These are phyloP conservation scores for Arabis alpina DNA, from an alignment of 345 rosid genomes.

Conservation along the genomic window DNA sequence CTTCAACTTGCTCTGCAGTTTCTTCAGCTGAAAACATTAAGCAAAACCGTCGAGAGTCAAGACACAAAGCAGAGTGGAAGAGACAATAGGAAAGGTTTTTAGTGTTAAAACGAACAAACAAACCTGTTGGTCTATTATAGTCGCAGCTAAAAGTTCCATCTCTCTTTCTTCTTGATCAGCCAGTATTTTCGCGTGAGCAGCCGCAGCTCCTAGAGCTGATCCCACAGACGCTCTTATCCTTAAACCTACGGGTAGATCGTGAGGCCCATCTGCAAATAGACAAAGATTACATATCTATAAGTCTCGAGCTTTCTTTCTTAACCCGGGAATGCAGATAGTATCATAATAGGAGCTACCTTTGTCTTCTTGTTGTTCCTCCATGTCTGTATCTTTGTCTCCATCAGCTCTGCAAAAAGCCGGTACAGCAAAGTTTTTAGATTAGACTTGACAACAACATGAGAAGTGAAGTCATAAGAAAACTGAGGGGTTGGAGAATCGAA, in stretches of 20 bases:
- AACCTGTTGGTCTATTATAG: constrained; percentile 76
- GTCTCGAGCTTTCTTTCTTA: not conserved
- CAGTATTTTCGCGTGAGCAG: constrained; percentile 79
- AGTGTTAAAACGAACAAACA: constrained; percentile 15
- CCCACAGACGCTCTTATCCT: constrained; percentile 75
- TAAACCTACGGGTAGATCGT: constrained; percentile 62
- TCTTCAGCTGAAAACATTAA: constrained; percentile 60
- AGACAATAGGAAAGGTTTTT: not conserved
- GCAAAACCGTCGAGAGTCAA: not conserved
- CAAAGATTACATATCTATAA: not conserved
- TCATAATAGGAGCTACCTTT: constrained; percentile 31
- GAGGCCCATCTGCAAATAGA: constrained; percentile 46
- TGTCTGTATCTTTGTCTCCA: constrained; percentile 51
- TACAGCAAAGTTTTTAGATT: constrained; percentile 15
- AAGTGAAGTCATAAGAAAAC: constrained; percentile 1
- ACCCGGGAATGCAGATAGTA: not conserved
- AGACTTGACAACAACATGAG: not conserved
- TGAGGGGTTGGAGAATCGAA: constrained; percentile 30
- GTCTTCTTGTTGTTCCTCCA: constrained; percentile 42
- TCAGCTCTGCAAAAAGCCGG: constrained; percentile 46
- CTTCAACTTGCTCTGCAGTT: constrained; percentile 68
- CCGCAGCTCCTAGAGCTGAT: constrained; percentile 80
- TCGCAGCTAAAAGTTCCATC: constrained; percentile 65
- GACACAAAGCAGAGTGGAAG: constrained; percentile 7
- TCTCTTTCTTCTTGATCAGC: constrained; percentile 89